These are phyloP conservation scores for Yarrowia sp. DNA, from an alignment of 805 yeast species.

Conservation along the genomic window DNA sequence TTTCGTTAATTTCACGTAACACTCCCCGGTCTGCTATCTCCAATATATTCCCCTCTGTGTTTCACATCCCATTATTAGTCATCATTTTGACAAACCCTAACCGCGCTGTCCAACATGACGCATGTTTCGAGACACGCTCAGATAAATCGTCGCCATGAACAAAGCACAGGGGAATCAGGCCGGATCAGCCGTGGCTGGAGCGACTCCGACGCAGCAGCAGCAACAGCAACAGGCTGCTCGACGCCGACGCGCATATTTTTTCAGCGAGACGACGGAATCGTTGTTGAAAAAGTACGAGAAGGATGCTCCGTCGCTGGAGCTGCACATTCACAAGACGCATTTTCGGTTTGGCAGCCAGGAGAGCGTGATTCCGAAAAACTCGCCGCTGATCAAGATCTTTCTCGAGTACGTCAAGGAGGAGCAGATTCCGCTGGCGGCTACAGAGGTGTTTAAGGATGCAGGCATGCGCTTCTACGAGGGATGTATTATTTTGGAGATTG, in stretches of 20 bases:
- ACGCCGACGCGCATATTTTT: constrained; percentile 28
- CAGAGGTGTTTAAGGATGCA: constrained; percentile 85
- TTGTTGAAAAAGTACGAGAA: constrained; percentile 73
- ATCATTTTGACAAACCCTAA: not conserved
- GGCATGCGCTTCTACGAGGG: constrained; percentile 86
- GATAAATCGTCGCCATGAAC: constrained; percentile 13
- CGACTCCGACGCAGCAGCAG: constrained; percentile 4
- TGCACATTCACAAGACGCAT: constrained; percentile 89
- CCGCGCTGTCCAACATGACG: not conserved
- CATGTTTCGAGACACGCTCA: constrained; percentile 12
- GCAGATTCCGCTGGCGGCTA: constrained; percentile 82
- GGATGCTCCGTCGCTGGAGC: constrained; percentile 76
- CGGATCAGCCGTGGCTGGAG: not conserved
- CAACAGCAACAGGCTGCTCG: constrained; percentile 22
- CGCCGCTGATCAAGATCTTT: constrained; percentile 71
- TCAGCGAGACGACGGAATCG: constrained; percentile 66
- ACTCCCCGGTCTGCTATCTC: no score
- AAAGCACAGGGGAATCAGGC: constrained; percentile 24
- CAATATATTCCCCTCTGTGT: no score
- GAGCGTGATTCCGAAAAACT: constrained; percentile 76
- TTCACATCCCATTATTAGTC: not conserved
- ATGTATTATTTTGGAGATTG: constrained; percentile 78
- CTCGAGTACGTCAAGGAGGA: constrained; percentile 75
- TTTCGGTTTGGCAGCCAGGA: constrained; percentile 90
- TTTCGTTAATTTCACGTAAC: no score